Evolutionary conservation across 1,284 basidiomycete genomes (phyloP), one percentile per base, ranked within the genome.

Genomic region (Neonothopanus nambi): DNA sequence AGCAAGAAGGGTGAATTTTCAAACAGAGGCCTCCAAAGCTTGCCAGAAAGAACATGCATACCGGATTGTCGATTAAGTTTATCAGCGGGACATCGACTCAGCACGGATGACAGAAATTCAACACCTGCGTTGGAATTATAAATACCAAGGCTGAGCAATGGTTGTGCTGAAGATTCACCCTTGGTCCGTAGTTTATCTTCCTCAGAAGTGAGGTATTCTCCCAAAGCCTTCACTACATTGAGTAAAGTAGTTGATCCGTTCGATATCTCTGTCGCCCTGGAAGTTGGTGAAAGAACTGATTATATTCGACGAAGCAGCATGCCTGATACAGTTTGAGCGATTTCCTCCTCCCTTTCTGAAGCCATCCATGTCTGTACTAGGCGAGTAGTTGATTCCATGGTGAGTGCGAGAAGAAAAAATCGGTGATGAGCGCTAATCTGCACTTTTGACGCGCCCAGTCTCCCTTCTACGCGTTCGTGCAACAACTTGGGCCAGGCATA

Each of bases 171-270:
- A 49, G 23, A 43, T 24, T 48, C 38, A 71, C 95, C 96, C 75
- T 93, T 93, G 5, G 84, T 81, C 37, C 95, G 80, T 13, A 87
- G 69, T 2, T 79, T 76, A 60, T 90, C 91, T 51, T 95, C 90
- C 59, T 95, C 91, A 1, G 90, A 86, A 0, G 91, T 95, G 24
- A 99, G 77, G 63, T 89, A 93, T 61, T 91, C 87, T 30, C 92
- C 93, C 0, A 97, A 78, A 18, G 85, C 84, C 63, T 91, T 92
- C 13, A 98, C 93, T n/a, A 98, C 72, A 54, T 87, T 79, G 2
- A 97, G 75, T 5, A 98, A 74, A n/a, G 83, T 80, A 23, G 80
- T 70, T 15, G 74, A 67, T 26, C 84, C 84, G 54, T 70, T 73
- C 20, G 82, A 79, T 59, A 95, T 81, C 62, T 84, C 93, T 94